phyloP scores from a whole-genome alignment of 495 filamentous ascomycete species.

The Aspergillus egyptiacus region DNA sequence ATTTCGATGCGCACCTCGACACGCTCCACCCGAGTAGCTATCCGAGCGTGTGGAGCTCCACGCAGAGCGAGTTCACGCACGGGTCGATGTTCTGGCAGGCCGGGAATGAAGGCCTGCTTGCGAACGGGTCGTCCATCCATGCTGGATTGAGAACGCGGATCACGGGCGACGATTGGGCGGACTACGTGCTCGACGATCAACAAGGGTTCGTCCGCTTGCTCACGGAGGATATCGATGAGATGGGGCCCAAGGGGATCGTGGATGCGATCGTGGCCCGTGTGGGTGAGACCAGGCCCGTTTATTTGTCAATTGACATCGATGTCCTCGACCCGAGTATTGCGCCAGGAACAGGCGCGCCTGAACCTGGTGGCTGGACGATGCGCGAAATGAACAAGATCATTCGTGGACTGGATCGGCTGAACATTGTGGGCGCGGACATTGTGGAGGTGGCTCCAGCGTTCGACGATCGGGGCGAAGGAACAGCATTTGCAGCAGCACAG shows the following conservation, averaged over 20 bases:
- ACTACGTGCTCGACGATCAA: conserved; percentile 22
- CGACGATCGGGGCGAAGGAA: too few species aligned
- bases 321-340: not conserved
- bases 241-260: conserved; percentile 21
- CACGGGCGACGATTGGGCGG: conserved; percentile 16
- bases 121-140: conserved; percentile 23
- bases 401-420: too few species aligned
- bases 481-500: too few species aligned
- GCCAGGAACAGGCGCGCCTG: too few species aligned
- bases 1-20: conserved; percentile 56
- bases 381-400: too few species aligned
- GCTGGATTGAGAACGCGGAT: conserved; percentile 23
- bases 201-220: conserved; percentile 21
- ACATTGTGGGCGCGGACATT: too few species aligned
- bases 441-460: too few species aligned
- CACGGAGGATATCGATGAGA: conserved; percentile 25
- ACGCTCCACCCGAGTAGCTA: conserved; percentile 45
- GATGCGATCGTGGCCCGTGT: conserved; percentile 14
- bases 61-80: conserved; percentile 28
- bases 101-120: conserved; percentile 19
- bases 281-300: conserved; percentile 17
- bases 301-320: conserved; percentile 29
- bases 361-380: too few species aligned
- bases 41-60: conserved; percentile 21
- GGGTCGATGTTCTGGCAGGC: conserved; percentile 32